Evolutionary conservation across 495 filamentous ascomycete genomes (phyloP).

Genomic region (Thozetella sp.): DNA sequence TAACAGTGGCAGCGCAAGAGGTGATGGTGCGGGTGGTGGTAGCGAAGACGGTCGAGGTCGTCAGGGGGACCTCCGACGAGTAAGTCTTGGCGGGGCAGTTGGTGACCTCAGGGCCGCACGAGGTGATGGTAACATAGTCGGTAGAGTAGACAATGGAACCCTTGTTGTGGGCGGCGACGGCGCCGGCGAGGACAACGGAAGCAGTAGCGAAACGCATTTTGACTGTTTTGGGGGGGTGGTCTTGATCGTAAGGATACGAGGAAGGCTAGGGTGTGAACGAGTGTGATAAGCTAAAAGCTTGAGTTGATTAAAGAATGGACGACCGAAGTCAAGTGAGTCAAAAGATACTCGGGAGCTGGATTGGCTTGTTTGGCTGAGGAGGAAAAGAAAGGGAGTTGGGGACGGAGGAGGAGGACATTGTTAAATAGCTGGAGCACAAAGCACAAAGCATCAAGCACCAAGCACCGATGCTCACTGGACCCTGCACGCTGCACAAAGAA

Average conservation of each 20-base stretch:
- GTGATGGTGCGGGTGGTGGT: constrained; percentile 60
- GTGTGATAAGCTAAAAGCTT: constrained; percentile 43
- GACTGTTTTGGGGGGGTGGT: constrained; percentile 33
- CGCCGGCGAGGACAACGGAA: constrained; percentile 51
- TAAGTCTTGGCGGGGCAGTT: constrained; percentile 51
- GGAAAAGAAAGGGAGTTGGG: constrained; percentile 29
- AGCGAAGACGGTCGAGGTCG: constrained; percentile 47
- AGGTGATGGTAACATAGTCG: constrained; percentile 59
- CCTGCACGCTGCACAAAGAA: not conserved
- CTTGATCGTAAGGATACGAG: constrained; percentile 36
- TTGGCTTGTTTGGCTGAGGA: constrained; percentile 54
- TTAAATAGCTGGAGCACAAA: constrained; percentile 27
- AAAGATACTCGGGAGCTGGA: constrained; percentile 40
- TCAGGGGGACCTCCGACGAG: constrained; percentile 37
- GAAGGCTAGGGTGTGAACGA: constrained; percentile 32
- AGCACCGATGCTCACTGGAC: not conserved
- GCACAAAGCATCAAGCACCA: not conserved
- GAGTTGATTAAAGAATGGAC: constrained; percentile 59
- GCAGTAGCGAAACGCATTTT: constrained; percentile 58
- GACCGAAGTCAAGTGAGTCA: constrained; percentile 58
- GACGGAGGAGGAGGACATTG: constrained; percentile 20
- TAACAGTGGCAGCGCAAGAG: constrained; percentile 60
- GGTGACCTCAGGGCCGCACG: constrained; percentile 48
- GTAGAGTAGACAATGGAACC: constrained; percentile 56
- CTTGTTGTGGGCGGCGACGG: constrained; percentile 39